These are phyloP conservation scores for Plenodomus biglobosus DNA, from an alignment of 2,329 filamentous ascomycete species.

Conservation along the genomic window DNA sequence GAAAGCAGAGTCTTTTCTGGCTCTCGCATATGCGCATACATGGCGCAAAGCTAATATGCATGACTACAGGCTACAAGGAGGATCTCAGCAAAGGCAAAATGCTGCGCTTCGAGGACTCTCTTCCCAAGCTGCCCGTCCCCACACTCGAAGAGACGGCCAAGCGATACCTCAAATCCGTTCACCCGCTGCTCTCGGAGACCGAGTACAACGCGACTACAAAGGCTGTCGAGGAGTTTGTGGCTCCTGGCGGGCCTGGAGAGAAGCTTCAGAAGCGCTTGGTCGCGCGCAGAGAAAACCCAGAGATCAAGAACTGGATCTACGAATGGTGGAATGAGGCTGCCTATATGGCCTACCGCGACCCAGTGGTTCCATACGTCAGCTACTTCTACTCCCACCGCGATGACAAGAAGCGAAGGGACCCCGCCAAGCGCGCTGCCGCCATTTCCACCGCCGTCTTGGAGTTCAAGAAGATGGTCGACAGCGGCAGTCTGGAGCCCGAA, in stretches of 20 bases:
- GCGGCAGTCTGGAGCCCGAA: constrained; percentile 83
- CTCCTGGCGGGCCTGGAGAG: constrained; percentile 79
- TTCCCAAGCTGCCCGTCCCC: constrained; percentile 76
- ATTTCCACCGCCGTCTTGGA: constrained; percentile 82
- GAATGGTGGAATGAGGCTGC: constrained; percentile 99
- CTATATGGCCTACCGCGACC: constrained; percentile 91
- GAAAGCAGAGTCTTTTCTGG: not conserved
- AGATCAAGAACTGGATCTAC: constrained; percentile 87
- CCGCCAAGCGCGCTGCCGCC: constrained; percentile 88
- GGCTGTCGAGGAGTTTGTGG: constrained; percentile 84
- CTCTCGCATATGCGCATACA: constrained; percentile 17
- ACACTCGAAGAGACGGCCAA: constrained; percentile 79
- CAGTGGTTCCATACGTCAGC: constrained; percentile 95
- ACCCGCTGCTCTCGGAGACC: constrained; percentile 67
- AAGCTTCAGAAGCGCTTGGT: constrained; percentile 85
- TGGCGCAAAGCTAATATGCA: constrained; percentile 3
- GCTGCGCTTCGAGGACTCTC: constrained; percentile 84
- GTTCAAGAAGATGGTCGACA: constrained; percentile 92
- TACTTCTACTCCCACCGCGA: constrained; percentile 99
- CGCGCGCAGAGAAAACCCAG: constrained; percentile 75
- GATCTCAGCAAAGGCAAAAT: constrained; percentile 77
- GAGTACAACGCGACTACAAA: constrained; percentile 75
- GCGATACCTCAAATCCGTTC: constrained; percentile 78
- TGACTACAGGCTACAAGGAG: constrained; percentile 69
- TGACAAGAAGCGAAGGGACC: constrained; percentile 82